A percentile compares a stretch with the other conserved stretches of the same genome.
phyloP scores from a whole-genome alignment of 75 land plant genomes.

The Larix kaempferi region DNA sequence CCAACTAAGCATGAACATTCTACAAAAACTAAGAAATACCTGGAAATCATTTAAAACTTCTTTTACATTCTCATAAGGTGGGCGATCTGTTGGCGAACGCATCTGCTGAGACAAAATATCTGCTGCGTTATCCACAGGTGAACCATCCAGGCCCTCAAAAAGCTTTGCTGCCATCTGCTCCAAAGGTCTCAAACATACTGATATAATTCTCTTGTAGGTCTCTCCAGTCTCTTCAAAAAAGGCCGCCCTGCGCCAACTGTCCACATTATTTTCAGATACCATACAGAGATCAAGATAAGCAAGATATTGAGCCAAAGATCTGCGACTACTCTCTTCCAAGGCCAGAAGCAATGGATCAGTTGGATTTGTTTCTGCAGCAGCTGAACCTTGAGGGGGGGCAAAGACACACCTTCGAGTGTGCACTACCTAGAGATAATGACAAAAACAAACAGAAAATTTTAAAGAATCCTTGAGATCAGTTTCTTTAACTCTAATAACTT shows the following conservation, averaged over 20 bases:
- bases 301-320: conserved; percentile 73
- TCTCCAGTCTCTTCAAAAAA: conserved; percentile 96
- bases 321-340: conserved; percentile 62
- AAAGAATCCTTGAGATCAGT: not conserved
- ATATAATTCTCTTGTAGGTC: conserved; percentile 75
- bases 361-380: conserved; percentile 93
- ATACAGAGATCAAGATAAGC: conserved; percentile 91
- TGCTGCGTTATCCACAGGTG: conserved; percentile 28
- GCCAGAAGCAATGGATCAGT: conserved; percentile 61
- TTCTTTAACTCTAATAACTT: not conserved
- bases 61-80: conserved; percentile 19
- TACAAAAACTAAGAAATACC: conserved; percentile 30
- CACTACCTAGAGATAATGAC: conserved; percentile 49
- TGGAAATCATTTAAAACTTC: conserved; percentile 70
- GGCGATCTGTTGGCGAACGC: conserved; percentile 29
- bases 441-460: not conserved
- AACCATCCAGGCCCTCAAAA: conserved; percentile 52
- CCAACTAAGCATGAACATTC: too few species aligned
- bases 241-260: conserved; percentile 90
- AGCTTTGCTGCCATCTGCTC: conserved; percentile 58
- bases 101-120: conserved; percentile 53
- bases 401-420: conserved; percentile 74
- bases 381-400: conserved; percentile 95
- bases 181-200: conserved; percentile 70
- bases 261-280: conserved; percentile 85